Evolutionary conservation across 129 eudicot genomes (phyloP), one percentile per base, ranked within the genome.

Genomic region (Chrysanthemum seticuspe): DNA sequence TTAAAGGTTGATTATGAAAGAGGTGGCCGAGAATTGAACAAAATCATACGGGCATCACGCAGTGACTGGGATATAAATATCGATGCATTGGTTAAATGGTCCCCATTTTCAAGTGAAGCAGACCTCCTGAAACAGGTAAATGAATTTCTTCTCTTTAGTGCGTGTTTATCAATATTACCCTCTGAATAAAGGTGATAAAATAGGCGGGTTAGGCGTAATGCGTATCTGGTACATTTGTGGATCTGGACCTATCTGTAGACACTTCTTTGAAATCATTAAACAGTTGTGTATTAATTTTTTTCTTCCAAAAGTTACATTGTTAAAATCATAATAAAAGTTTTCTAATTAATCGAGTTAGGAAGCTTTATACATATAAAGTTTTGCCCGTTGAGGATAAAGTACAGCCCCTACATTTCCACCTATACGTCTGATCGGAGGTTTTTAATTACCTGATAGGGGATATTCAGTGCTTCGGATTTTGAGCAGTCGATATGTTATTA

Each of bases 91-190:
- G 74, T 90, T 36, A 82, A 87, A 34, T 94, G 98, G 98, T 94
- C 97, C 34, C 97, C 98, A 8, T 94, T 84, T 78, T 81, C 93
- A 83, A 86, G 85, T 73, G 98, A 90, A 84, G 76, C 83, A 27
- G 92, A 90, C 65, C 97, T 94, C 75, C 82, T 86, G 44, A 76
- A 72, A 76, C 97, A 94, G 91, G 98, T 88, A 59, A 68, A 31
- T 61, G 2, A 47, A 36, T 57, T 52, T 54, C 11, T 65, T 79
- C 49, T 15, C 13, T 70, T 4, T 36, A 10, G 1, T 25, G 7
- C 25, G 13, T 58, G 11, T 31, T 57, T 25, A 27, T 19, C 62
- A 4, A n/a, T 48, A 21, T 47, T 58, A 44, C 3, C 9, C 34
- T 31, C 21, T 62, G 45, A 36, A 6, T 36, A 36, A 36, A 36